Evolutionary conservation across 306 rosid species (phyloP), one percentile per base, ranked within the genome.

Genomic region (Vicia faba): DNA sequence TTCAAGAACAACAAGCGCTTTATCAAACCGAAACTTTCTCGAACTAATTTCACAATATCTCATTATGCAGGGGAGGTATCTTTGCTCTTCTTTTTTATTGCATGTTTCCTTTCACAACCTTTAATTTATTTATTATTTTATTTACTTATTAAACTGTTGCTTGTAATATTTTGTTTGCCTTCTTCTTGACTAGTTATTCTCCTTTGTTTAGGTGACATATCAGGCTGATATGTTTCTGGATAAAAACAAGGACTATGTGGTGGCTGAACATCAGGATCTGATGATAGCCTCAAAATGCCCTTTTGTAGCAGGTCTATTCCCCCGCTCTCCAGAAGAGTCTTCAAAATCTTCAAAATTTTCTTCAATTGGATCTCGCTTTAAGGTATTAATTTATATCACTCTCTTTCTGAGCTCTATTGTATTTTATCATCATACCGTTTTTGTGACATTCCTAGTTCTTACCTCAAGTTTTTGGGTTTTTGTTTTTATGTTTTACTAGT

Each of bases 51-150:
- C 73, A 82, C 91, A 18, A 88, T 95, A 66, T 86, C 87, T 79
- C 99, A 95, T 79, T 95, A 95, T 64, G 99, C 99, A 3, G 99
- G 99, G 73, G 99, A 95, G 99, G 99, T 95, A 75, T 75, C 66
- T 76, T 54, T 62, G 36, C 28, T 48, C 50, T 7, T 53, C 58
- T 20, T 20, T 77, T 65, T 71, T 55, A 41, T 68, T 74, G 15
- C 29, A 57, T 73, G 73, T 68, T 80, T 62, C 69, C 43, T 36
- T 45, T 64, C 31, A 44, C 51, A 41, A 33, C 25, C 15, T 68
- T 15, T 56, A 26, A 53, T 53, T 53, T 53, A 15, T 46, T 56
- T 11, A n/a, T n/a, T n/a, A n/a, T n/a, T n/a, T n/a, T n/a, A 28
- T 59, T 56, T 39, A 33, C 29, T 57, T 11, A 45, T 10, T 29